Base-by-base conservation (phyloP, 2,329 filamentous ascomycete species). In the Aspergillus clavatus region DNA sequence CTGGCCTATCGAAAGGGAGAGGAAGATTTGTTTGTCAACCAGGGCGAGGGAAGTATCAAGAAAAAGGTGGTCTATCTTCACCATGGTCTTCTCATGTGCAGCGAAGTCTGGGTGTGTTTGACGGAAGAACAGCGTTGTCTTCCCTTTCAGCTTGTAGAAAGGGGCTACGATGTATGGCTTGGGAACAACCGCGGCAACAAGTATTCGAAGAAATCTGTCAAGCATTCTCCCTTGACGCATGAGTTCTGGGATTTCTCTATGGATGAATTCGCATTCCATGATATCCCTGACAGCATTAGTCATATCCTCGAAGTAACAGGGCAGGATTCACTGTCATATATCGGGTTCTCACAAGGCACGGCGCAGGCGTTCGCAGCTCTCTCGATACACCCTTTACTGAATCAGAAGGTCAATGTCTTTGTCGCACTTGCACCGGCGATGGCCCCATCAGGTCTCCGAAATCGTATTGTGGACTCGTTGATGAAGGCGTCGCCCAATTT, bases 141-240 rank as follows among this genome's bases (percentile, higher is more conserved):
- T 29, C 89, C 93, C 0, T 97, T 98, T 63, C 80, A 86, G 55
- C 75, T 98, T 35, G 89, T 95, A 0, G 89, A 96, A 60, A 80
- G 81, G 59, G 93, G 93, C 2, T 98, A 94, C 59, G 93, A 98
- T 72, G 91, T 97, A 53, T 98, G 93, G 87, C 77, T 98, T 51
- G 93, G 93, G 40, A 98, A 98, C 68, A 98, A 98, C 62, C 84
- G 93, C 27, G 93, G 93, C 40, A 98, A 98, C 77, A 98, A 98
- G 66, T 98, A 98, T 71, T 95, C 89, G 37, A 98, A 97, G 69
- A 98, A 98, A 71, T 90, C 84, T 2, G 81, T 90, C 41, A 78
- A 84, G 47, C 75, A 76, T 51, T 84, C 88, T 0, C 90, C 93
- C 0, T 84, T 81, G 0, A 84, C 86, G 2, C 72, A 78, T 28